Evolutionary conservation across 2,329 filamentous ascomycete genomes (phyloP), one percentile per base, ranked within the genome.

Genomic region (Colletotrichum horii): DNA sequence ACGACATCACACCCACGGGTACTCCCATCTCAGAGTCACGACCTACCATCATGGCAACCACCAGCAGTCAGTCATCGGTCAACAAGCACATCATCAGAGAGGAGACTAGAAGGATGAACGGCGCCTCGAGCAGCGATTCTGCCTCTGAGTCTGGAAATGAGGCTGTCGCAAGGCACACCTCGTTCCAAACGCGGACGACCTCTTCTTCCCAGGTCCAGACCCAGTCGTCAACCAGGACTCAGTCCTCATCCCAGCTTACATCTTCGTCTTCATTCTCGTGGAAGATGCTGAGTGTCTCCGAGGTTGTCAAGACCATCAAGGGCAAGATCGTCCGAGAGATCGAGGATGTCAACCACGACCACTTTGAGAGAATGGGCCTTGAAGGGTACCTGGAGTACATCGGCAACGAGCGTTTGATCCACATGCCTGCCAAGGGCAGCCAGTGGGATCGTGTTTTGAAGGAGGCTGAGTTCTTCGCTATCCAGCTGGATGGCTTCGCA

Each of bases 401-500:
- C 67, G 81, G 82, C 14, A 83, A 86, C 71, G 82, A 86, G 69
- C 84, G 85, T 32, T 80, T 86, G 16, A 82, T 84, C 19, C 84
- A 85, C 68, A 86, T 87, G 83, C 85, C 85, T 4, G 80, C 80
- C 7, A 79, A 83, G 52, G 85, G 84, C n/a, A 86, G 84, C 67
- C 81, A 83, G 62, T 86, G 84, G 84, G 85, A 87, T 70, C 82
- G 83, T 2, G 84, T 86, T 2, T 78, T 87, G 34, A 83, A 82
- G 52, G 82, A 83, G 19, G 85, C 85, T 4, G 84, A 86, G 73
- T 86, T 84, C 80, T 86, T 86, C 58, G 85, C 84, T 4, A 80
- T 85, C 7, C 84, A 86, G 74, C 79, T 87, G 19, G 83, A 81
- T 73, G 79, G 81, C 5, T 85, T 86, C 22, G 83, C 83, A 8